Evolutionary conservation across 208 protist species (phyloP).

Genomic region (Naegleria fowleri): DNA sequence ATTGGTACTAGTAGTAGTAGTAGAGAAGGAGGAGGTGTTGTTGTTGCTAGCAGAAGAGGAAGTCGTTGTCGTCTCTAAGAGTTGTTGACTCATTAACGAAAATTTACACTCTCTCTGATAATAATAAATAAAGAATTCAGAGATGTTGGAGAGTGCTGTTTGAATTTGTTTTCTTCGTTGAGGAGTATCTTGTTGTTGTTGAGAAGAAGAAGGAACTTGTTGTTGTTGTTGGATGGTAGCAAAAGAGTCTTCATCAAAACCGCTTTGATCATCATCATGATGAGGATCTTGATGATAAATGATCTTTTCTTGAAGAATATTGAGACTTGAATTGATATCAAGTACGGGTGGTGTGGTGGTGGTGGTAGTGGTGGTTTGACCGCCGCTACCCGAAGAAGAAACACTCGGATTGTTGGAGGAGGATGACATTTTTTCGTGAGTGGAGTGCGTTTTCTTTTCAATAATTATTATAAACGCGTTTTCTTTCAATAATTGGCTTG

Average conservation of each 20-base stretch:
- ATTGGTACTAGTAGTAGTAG: background rate
- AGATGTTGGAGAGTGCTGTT: background rate
- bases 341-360: background rate
- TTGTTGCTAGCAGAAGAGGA: background rate
- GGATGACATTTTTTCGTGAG: too few species aligned
- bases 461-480: too few species aligned
- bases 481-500: too few species aligned
- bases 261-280: background rate
- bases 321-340: background rate
- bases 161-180: conserved; percentile 11
- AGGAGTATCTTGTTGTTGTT: background rate
- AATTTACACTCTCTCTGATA: background rate
- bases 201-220: too few species aligned
- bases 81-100: background rate
- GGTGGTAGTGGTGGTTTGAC: too few species aligned
- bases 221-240: too few species aligned
- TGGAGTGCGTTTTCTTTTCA: too few species aligned
- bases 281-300: background rate
- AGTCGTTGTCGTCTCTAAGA: background rate
- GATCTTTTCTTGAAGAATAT: background rate
- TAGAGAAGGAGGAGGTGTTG: background rate
- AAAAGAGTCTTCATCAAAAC: too few species aligned
- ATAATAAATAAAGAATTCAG: conserved; percentile 1
- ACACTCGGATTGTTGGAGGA: too few species aligned
- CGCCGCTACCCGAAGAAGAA: too few species aligned